A percentile compares a stretch with the other conserved stretches of the same genome.
These are phyloP conservation scores for Kuraishia hungarica DNA, from an alignment of 805 yeast species.

Conservation along the genomic window DNA sequence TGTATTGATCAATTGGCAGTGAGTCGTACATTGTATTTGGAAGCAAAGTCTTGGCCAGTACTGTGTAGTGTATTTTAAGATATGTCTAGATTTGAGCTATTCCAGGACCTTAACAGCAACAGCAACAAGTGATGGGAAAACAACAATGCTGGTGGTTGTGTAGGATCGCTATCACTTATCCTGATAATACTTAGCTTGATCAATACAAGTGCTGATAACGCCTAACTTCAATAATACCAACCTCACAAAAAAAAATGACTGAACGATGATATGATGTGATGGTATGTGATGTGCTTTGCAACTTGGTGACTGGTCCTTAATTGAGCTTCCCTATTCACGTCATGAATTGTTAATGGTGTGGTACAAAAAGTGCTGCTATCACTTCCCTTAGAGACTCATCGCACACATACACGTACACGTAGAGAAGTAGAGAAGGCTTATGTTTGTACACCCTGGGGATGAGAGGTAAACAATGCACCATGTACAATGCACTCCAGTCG, in stretches of 20 bases:
- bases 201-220: too few species aligned
- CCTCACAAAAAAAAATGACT: too few species aligned
- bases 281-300: neutral
- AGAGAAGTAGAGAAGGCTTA: neutral
- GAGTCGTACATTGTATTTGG: slow-evolving; percentile 17
- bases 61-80: too few species aligned
- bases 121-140: too few species aligned
- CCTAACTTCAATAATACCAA: too few species aligned
- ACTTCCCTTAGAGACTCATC: neutral
- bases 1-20: slow-evolving; percentile 18
- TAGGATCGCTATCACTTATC: too few species aligned
- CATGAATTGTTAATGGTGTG: neutral
- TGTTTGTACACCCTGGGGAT: neutral
- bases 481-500: neutral
- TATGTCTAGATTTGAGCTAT: neutral
- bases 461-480: neutral
- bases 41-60: too few species aligned
- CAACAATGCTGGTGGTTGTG: too few species aligned
- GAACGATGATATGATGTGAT: too few species aligned
- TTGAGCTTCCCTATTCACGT: neutral
- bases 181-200: too few species aligned
- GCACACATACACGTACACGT: neutral
- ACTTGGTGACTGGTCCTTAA: neutral
- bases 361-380: neutral
- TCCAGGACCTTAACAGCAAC: too few species aligned